Conservation (phyloP, 345 rosid genomes). For the Eucalyptus pauciflora region DNA sequence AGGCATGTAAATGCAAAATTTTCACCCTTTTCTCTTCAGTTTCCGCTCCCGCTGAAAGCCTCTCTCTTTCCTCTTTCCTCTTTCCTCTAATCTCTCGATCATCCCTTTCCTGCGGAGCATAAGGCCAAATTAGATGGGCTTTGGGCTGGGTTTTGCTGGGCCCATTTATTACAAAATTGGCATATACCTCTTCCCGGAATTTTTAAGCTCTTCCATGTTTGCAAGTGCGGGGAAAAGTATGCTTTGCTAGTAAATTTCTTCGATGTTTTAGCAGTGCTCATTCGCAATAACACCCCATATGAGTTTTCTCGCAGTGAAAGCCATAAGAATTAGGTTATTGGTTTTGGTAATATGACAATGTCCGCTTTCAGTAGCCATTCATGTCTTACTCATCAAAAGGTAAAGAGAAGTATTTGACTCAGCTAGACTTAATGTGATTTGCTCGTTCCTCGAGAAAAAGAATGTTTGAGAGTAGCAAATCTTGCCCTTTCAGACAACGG, state of each 20-base stretch:
- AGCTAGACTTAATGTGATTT: conserved; percentile 18
- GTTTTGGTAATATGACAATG: not conserved
- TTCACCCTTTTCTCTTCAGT: not conserved
- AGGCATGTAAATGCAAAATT: not conserved
- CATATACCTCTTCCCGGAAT: not conserved
- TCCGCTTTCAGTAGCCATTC: not conserved
- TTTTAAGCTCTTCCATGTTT: not conserved
- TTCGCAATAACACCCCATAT: not conserved
- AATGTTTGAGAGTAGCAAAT: not conserved
- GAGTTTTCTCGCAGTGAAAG: not conserved
- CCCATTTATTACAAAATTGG: not conserved
- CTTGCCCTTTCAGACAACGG: not conserved
- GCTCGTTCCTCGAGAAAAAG: not conserved
- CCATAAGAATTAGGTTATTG: not conserved
- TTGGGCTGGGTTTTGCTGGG: not conserved
- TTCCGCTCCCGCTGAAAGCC: not conserved
- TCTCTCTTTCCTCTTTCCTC: not conserved
- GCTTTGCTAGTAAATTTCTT: not conserved
- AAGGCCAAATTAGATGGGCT: not conserved
- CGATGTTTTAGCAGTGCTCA: not conserved
- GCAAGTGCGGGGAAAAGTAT: not conserved
- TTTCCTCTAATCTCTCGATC: not conserved
- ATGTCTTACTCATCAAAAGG: not conserved
- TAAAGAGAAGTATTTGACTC: conserved; percentile 71
- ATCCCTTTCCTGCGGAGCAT: not conserved